A percentile compares a stretch with the other conserved stretches of the same genome.
Evolutionary conservation across 2,329 filamentous ascomycete genomes (phyloP).

Genomic region (Xylaria sp.): DNA sequence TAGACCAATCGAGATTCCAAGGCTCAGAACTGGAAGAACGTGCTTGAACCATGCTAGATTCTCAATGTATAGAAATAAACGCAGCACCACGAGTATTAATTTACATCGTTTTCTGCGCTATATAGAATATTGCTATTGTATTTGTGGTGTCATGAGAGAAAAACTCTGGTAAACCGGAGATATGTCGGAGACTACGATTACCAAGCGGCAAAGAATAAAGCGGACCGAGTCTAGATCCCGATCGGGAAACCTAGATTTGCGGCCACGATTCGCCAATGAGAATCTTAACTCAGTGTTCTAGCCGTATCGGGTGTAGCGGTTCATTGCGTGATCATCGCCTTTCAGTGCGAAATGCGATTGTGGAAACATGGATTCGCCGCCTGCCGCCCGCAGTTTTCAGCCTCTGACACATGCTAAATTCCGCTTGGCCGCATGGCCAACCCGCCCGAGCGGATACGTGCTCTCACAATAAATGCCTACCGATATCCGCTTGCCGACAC

Average conservation of each 20-base stretch:
- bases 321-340: conserved; percentile 39
- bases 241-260: conserved; percentile 14
- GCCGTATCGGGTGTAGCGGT: conserved; percentile 21
- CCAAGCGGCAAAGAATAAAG: conserved; percentile 20
- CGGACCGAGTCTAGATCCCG: conserved; percentile 17
- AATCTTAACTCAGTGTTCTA: not conserved
- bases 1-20: conserved; percentile 3
- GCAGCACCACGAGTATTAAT: too few species aligned
- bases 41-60: too few species aligned
- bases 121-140: not conserved
- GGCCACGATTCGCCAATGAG: conserved; percentile 20
- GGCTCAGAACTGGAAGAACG: too few species aligned
- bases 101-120: too few species aligned
- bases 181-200: conserved; percentile 20
- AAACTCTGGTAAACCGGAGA: conserved; percentile 3
- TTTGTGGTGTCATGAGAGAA: not conserved
- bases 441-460: conserved; percentile 36
- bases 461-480: conserved; percentile 17
- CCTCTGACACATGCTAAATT: conserved; percentile 31
- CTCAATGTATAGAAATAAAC: too few species aligned
- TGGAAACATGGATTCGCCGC: conserved; percentile 16
- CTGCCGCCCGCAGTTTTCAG: conserved; percentile 18
- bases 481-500: conserved; percentile 41
- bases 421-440: conserved; percentile 34
- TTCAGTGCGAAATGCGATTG: conserved; percentile 35